Conservation (phyloP, 2,329 filamentous ascomycete genomes). For the Penicillium sp. region DNA sequence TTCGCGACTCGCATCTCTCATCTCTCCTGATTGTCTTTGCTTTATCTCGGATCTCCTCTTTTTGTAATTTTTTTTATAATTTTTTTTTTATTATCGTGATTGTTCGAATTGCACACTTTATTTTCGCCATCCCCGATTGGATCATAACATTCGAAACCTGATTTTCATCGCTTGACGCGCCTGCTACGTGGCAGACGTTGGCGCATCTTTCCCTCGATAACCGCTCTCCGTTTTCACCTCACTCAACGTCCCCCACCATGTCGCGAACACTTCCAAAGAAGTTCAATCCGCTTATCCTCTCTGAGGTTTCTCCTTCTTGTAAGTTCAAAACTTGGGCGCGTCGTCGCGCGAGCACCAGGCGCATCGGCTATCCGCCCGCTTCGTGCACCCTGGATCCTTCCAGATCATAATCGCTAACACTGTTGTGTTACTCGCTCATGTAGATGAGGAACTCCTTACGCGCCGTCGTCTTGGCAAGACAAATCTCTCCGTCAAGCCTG, state of each 20-base stretch:
- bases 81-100: neutral
- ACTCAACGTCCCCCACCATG: slow-evolving; percentile 28
- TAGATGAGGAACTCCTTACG: slow-evolving; percentile 72
- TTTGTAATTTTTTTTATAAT: slow-evolving; percentile 3
- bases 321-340: slow-evolving; percentile 30
- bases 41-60: slow-evolving; percentile 9
- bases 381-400: slow-evolving; percentile 7
- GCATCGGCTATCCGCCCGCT: slow-evolving; percentile 5
- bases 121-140: neutral
- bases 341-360: slow-evolving; percentile 20
- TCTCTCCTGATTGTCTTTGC: slow-evolving; percentile 25
- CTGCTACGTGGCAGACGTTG: slow-evolving; percentile 46
- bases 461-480: slow-evolving; percentile 91
- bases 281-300: slow-evolving; percentile 48
- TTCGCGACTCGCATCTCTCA: slow-evolving; percentile 19
- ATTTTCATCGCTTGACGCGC: slow-evolving; percentile 35
- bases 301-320: slow-evolving; percentile 47
- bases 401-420: slow-evolving; percentile 16
- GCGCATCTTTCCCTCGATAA: slow-evolving; percentile 30
- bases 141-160: slow-evolving; percentile 19
- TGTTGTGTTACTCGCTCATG: slow-evolving; percentile 5
- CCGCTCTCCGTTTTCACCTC: slow-evolving; percentile 8
- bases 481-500: slow-evolving; percentile 78
- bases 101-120: neutral
- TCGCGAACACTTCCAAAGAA: slow-evolving; percentile 48